These are phyloP conservation scores for Parsonsia alboflavescens DNA, from an alignment of 257 asterid species.

Conservation along the genomic window DNA sequence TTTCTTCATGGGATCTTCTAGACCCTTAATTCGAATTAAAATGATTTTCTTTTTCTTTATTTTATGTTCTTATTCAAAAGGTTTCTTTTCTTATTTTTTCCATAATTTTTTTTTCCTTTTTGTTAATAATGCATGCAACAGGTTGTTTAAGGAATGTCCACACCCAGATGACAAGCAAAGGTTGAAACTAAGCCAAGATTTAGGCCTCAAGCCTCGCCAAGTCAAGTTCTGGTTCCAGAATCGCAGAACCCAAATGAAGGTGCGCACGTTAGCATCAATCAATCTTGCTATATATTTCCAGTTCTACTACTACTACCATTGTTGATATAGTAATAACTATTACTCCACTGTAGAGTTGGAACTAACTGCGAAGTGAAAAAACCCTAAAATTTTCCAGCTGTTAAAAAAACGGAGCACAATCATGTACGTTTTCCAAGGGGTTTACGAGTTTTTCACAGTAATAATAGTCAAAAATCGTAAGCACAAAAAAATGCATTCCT, in stretches of 20 bases:
- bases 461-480: slow-evolving; percentile 27
- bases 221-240: slow-evolving; percentile 99
- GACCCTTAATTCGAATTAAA: too few relatives aligned
- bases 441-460: slow-evolving; percentile 11
- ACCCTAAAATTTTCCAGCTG: slow-evolving; percentile 40
- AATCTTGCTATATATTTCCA: background rate
- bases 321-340: too few relatives aligned
- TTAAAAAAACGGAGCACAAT: slow-evolving; percentile 10
- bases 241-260: slow-evolving; percentile 96
- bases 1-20: too few relatives aligned
- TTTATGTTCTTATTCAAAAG: too few relatives aligned
- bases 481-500: slow-evolving; percentile 19
- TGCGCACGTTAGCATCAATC: slow-evolving; percentile 23
- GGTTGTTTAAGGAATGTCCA: slow-evolving; percentile 93
- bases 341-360: too few relatives aligned
- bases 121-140: slow-evolving; percentile 17
- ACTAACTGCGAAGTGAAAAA: slow-evolving; percentile 1
- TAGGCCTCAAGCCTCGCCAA: slow-evolving; percentile 88
- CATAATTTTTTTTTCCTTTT: background rate
- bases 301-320: too few relatives aligned
- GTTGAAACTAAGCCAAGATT: slow-evolving; percentile 77
- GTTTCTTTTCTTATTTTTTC: background rate
- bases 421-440: slow-evolving; percentile 25
- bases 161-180: slow-evolving; percentile 97
- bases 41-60: too few relatives aligned